These are phyloP conservation scores for Cryptococcus maquisensis DNA, from an alignment of 1,284 basidiomycete species.

Conservation along the genomic window DNA sequence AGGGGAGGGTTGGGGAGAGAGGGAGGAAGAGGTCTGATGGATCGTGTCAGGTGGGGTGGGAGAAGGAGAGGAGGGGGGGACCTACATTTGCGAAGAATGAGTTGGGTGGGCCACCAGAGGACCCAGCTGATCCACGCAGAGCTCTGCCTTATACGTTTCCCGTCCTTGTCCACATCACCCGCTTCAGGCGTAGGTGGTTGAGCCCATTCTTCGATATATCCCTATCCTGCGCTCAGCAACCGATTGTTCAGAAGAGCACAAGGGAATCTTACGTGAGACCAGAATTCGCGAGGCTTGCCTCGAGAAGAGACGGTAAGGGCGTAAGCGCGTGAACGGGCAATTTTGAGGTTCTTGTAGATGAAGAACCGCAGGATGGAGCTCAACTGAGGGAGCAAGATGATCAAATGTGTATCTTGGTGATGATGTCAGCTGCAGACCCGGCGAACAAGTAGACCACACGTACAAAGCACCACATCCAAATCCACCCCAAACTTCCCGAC, in stretches of 20 bases:
- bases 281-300: slow-evolving; percentile 74
- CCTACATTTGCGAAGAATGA: slow-evolving; percentile 56
- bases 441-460: slow-evolving; percentile 9
- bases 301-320: slow-evolving; percentile 73
- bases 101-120: slow-evolving; percentile 54
- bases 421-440: neutral
- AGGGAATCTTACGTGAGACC: slow-evolving; percentile 50
- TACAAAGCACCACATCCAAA: slow-evolving; percentile 40
- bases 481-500: slow-evolving; percentile 20
- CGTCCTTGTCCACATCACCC: slow-evolving; percentile 19
- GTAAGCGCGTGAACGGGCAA: slow-evolving; percentile 66
- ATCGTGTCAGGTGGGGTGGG: too few relatives aligned
- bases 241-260: neutral
- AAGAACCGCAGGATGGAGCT: slow-evolving; percentile 72
- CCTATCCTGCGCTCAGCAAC: slow-evolving; percentile 32
- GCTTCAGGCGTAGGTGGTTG: slow-evolving; percentile 56
- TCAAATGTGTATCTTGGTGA: slow-evolving; percentile 64
- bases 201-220: slow-evolving; percentile 83
- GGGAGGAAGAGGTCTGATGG: slow-evolving; percentile 65
- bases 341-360: slow-evolving; percentile 67
- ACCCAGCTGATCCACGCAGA: slow-evolving; percentile 46
- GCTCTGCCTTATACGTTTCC: slow-evolving; percentile 24
- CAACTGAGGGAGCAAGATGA: slow-evolving; percentile 67
- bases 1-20: slow-evolving; percentile 61
- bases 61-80: slow-evolving; percentile 5